Percentiles rank a stretch among this genome's conserved stretches.
phyloP scores from a whole-genome alignment of 495 filamentous ascomycete species.

The Penicillium odoratum region DNA sequence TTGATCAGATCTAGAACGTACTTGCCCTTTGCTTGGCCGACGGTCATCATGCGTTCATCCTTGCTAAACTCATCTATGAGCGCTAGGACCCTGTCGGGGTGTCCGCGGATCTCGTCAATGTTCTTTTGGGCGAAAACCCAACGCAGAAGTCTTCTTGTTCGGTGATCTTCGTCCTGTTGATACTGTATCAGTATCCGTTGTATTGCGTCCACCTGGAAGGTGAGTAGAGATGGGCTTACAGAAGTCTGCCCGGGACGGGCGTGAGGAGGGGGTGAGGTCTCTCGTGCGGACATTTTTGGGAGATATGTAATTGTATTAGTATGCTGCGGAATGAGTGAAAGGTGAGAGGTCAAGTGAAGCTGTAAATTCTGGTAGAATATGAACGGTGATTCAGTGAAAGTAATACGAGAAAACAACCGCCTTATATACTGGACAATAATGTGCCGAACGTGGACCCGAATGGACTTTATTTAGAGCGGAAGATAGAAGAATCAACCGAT shows the following conservation, averaged over 20 bases:
- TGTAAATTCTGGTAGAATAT: neutral
- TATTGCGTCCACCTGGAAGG: neutral
- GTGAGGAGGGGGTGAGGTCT: conserved; percentile 9
- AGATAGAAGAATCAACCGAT: neutral
- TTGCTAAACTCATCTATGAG: conserved; percentile 72
- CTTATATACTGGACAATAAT: neutral
- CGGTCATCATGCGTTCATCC: conserved; percentile 71
- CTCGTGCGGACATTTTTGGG: conserved; percentile 8
- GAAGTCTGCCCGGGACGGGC: conserved; percentile 12
- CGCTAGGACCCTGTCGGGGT: conserved; percentile 61
- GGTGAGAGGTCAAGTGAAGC: no score
- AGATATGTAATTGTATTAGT: neutral
- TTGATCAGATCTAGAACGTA: conserved; percentile 65
- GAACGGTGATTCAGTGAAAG: neutral
- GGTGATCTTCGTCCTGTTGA: conserved; percentile 57
- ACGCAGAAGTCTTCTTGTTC: conserved; percentile 71
- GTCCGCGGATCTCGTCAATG: conserved; percentile 59
- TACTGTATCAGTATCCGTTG: neutral
- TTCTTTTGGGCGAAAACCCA: conserved; percentile 62
- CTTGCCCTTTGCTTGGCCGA: conserved; percentile 70
- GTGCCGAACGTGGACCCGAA: neutral
- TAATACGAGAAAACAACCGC: neutral
- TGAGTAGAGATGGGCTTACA: conserved; percentile 1
- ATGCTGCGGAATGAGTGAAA: neutral
- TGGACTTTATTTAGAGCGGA: neutral